A percentile compares a stretch with the other conserved stretches of the same genome.
phyloP scores from a whole-genome alignment of 1,284 basidiomycete genomes.

The Ganoderma meredithae region DNA sequence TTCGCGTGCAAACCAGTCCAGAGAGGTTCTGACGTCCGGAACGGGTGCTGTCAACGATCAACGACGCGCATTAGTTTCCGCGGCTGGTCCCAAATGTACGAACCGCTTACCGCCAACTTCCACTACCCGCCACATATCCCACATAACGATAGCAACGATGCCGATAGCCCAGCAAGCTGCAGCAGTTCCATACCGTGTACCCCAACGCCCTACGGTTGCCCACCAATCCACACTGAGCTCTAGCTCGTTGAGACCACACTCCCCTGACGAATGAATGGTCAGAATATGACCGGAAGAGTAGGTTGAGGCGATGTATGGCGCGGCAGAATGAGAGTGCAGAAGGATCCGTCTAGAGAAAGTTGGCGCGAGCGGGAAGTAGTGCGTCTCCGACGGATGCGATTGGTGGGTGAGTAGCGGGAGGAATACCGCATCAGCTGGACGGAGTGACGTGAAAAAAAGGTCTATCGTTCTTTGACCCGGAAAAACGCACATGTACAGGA shows the following conservation, averaged over 20 bases:
- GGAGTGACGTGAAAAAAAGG: background rate
- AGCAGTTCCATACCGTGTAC: conserved; percentile 76
- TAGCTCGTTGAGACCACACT: conserved; percentile 56
- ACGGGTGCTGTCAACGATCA: conserved; percentile 45
- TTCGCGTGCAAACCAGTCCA: conserved; percentile 50
- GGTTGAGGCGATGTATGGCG: conserved; percentile 62
- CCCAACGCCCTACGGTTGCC: conserved; percentile 72
- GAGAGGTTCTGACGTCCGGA: conserved; percentile 54
- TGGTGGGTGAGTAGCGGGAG: conserved; percentile 66
- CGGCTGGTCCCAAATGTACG: conserved; percentile 17
- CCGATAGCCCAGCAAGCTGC: conserved; percentile 76
- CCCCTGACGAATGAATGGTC: conserved; percentile 63
- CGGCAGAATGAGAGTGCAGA: conserved; percentile 76
- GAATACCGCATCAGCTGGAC: conserved; percentile 52
- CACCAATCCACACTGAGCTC: conserved; percentile 68
- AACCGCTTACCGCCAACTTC: conserved; percentile 43
- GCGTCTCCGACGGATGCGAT: conserved; percentile 67
- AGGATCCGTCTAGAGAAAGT: conserved; percentile 50
- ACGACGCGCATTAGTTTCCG: conserved; percentile 4
- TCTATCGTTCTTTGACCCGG: background rate
- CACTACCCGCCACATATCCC: conserved; percentile 54
- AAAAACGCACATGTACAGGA: conserved; percentile 30
- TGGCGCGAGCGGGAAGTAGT: conserved; percentile 66
- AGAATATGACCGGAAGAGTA: conserved; percentile 55
- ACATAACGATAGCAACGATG: conserved; percentile 63